Evolutionary conservation across 768 basidiomycete genomes (phyloP).

Genomic region (Boletus pseudopeckii): DNA sequence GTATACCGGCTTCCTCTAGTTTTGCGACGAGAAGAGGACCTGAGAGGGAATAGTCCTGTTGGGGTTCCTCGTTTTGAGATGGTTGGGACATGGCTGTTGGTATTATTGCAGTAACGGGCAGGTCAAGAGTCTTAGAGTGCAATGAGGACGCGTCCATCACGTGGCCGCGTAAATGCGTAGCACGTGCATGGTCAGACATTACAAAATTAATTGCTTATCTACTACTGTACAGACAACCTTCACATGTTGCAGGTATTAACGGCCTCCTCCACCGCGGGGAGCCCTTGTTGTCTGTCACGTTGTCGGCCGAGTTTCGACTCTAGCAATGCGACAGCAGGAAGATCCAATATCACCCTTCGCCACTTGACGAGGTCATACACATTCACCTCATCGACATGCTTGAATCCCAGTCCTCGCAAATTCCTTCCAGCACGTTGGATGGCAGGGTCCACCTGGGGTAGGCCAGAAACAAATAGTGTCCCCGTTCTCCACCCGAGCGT

Average conservation of each 20-base stretch:
- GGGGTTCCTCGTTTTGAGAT: slow-evolving; percentile 48
- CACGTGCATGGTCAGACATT: slow-evolving; percentile 2
- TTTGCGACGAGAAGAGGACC: slow-evolving; percentile 86
- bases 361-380: slow-evolving; percentile 86
- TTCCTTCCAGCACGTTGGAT: slow-evolving; percentile 66
- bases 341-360: slow-evolving; percentile 77
- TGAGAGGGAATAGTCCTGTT: slow-evolving; percentile 53
- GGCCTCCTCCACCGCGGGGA: slow-evolving; percentile 6
- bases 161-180: slow-evolving; percentile 23
- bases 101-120: no score
- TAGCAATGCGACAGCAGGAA: slow-evolving; percentile 76
- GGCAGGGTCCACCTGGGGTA: slow-evolving; percentile 47
- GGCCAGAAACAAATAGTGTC: slow-evolving; percentile 74
- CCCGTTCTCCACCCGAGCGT: slow-evolving; percentile 60
- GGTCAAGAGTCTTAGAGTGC: not conserved
- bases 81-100: slow-evolving; percentile 41
- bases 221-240: not conserved
- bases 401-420: slow-evolving; percentile 63
- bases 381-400: slow-evolving; percentile 60
- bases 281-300: not conserved
- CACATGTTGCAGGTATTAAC: not conserved
- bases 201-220: no score
- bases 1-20: slow-evolving; percentile 84
- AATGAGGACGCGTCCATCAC: slow-evolving; percentile 30
- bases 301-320: slow-evolving; percentile 58